Evolutionary conservation across 176 grass and related monocot species (phyloP), one percentile per base, ranked within the genome.

Genomic region (Zea luxurians): DNA sequence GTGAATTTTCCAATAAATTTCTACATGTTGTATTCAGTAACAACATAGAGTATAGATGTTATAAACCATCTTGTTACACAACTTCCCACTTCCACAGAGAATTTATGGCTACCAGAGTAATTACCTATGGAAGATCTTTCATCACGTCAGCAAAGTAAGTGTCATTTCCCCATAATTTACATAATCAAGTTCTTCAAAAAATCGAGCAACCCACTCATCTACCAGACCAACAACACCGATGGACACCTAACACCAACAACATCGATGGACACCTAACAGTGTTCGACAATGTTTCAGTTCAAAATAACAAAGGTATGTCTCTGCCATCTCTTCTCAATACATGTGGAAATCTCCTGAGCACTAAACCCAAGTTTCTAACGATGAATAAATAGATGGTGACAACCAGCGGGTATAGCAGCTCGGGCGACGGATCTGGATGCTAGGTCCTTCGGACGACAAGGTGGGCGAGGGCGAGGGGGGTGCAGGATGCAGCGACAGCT

Each of bases 151-250:
- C 89, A 82, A 98, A 98, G 37, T 13, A 73, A 10, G 20, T 83
- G 21, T 91, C 91, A 87, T 98, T 98, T 80, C 90, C 89, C 64
- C 95, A 27, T 27, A 27, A 27, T 27, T 91, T 78, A 98, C 61
- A 92, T 98, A 98, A 90, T 98, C 95, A 67, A 98, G 95, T 87
- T 98, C 95, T 87, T 98, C 95, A 61, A 98, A 98, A 81, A 94
- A 94, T 3, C 91, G 91, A 82, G 95, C 77, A 48, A 91, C 89
- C 95, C 95, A 98, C 79, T 98, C 95, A 85, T 94, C 89, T 54
- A 94, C 95, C 59, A 98, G 85, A 36, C 95, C 95, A 86, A 98
- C 95, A 53, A 98, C 89, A 27, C 1, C 27, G 27, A 27, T 27
- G 27, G 27, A 27, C 27, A 27, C 27, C 27, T 27, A 27, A 27